Evolutionary conservation across 2,329 filamentous ascomycete species (phyloP), one percentile per base, ranked within the genome.

Genomic region (Eutypella sp.): DNA sequence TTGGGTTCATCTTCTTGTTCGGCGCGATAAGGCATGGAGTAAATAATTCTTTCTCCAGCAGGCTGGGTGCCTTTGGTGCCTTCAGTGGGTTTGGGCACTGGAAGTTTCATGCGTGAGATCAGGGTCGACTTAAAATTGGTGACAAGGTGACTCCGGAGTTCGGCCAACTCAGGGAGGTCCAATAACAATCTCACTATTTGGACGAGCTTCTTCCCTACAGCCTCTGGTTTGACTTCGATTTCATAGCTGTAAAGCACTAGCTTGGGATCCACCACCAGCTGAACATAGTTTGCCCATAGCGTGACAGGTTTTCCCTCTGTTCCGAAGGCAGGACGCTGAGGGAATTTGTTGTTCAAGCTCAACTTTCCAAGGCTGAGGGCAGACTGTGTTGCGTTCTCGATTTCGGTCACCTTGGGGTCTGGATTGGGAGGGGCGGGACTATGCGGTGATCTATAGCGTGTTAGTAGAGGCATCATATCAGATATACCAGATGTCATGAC

Each of bases 91-190:
- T 42, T 10, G 40, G 11, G 3, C n/a, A n/a, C n/a, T n/a, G 47
- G 40, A 7, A 67, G 43, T 20, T 54, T 48, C 10, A 33, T 45
- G 2, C 53, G 56, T 5, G 63, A 54, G 24, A 69, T 52, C 1
- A 69, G 45, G 0, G 57, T 65, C 1, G 61, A 58, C 46, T 49
- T 59, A 51, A 67, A 68, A 44, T 67, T 66, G 2, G 61, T 64
- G 13, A 62, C 61, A 4, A 67, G 45, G 41, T 60, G 52, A 11
- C 38, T 31, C 3, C 42, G 41, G 36, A 42, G 31, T 0, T 44
- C 18, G 0, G 44, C 45, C 5, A 66, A 39, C n/a, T 57, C 47
- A 22, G 27, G 27, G 7, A 55, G 42, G 19, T 53, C 54, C 15
- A 64, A 38, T 10, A 65, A 31, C n/a, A 64, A 48, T 5, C 48